Base-by-base conservation (phyloP, 257 asterid genomes). In the Galeopsis tetrahit region DNA sequence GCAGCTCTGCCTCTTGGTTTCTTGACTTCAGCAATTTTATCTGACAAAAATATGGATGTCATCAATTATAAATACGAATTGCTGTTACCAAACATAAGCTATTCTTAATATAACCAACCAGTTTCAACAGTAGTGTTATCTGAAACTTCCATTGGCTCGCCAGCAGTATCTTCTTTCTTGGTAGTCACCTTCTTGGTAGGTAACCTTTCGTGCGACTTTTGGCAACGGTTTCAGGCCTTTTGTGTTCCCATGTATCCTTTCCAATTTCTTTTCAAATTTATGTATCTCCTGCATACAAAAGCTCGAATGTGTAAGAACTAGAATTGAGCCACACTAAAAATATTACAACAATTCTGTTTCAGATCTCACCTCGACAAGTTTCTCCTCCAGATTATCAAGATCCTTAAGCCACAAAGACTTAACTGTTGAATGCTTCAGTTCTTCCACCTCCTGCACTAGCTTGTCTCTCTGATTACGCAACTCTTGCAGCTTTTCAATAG, bases 401-500 rank as follows among this genome's bases (percentile, higher is more conserved):
- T 95, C 99, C 58, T 77, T 85, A 58, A 43, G 44, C 99, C 99
- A 95, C 76, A 95, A 79, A 64, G 88, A 62, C 76, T 72, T 84
- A 4, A 85, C 86, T 44, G 99, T 81, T 40, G 95, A 74, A 34
- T 75, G 83, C 83, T 87, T 89, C 84, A 92, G 76, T 13, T 84
- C 92, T 53, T 83, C 95, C 53, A 92, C 90, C 62, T 85, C 92
- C 36, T 64, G 83, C 65, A 69, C 62, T 52, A 86, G 86, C 78
- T 78, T 89, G 48, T 87, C 96, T 77, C 88, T 88, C 76, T 88
- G 91, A 56, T 80, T 85, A 51, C 89, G 86, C 76, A 95, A 80
- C 82, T 87, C 91, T 71, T 87, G 86, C 78, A 88, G 82, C 83
- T 84, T 92, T 79, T 95, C 99, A 8, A 76, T 74, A 44, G 98